Base-by-base conservation (phyloP, 2,329 filamentous ascomycete species). In the Aspergillus versicolor region DNA sequence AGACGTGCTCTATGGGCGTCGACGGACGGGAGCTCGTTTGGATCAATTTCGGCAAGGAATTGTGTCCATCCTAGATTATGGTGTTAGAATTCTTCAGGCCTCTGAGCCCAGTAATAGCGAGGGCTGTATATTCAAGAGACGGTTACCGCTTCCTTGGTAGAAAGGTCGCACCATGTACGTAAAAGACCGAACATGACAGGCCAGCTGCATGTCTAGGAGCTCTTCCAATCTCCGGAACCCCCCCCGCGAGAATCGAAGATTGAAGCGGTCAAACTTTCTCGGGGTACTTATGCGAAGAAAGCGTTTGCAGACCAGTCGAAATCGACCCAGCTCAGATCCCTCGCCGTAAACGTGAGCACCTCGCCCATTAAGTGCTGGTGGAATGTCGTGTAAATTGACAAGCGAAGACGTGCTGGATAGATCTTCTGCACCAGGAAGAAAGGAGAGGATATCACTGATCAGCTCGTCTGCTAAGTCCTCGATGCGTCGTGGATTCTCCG, bases 111-210 rank as follows among this genome's bases (percentile, higher is more conserved):
- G 40, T 52, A 45, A 22, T 58, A 46, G 52, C 47, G 30, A 56
- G 51, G 42, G 51, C 51, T 59, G 52, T 48, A 43, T 49, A 40
- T 47, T 48, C 38, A 48, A 61, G 62, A 63, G 55, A 59, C 62
- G 59, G 60, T 54, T 75, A 75, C 73, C 73, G 63, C 65, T 68
- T 68, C 70, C 73, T 65, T 72, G 65, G 58, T 74, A 75, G 60
- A 73, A 74, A 40, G 73, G 73, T 65, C 73, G 72, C 63, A 74
- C 73, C 65, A 75, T 72, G 61, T 75, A 75, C 52, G 73, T 75
- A 57, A 75, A 67, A 60, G 67, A 66, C 61, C 64, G 71, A 49
- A 73, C 71, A 65, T 74, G 69, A 60, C 67, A 68, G 52, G 73
- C 72, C 54, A 70, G 65, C 57, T 72, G 70, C 72, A 72, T 74